A percentile compares a stretch with the other conserved stretches of the same genome.
Evolutionary conservation across 1,284 basidiomycete species (phyloP).

Genomic region (Volvariella volvacea): DNA sequence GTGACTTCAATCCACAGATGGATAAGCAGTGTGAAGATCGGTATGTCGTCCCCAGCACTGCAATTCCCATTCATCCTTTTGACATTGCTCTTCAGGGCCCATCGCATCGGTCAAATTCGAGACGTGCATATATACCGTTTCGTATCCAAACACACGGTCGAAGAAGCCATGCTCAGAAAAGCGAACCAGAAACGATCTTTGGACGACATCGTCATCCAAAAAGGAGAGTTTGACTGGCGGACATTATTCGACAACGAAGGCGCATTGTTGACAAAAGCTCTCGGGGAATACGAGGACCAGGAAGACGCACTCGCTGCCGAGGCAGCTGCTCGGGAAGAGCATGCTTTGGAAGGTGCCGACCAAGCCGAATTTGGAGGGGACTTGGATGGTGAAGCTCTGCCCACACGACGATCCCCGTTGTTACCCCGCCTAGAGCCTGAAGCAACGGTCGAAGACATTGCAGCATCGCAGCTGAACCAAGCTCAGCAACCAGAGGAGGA

Average conservation of each 20-base stretch:
- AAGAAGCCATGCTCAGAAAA: conserved; percentile 94
- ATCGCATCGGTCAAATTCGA: conserved; percentile 93
- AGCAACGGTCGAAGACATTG: conserved; percentile 22
- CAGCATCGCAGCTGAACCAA: conserved; percentile 15
- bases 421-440: no score
- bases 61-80: background rate
- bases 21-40: conserved; percentile 96
- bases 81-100: conserved; percentile 54
- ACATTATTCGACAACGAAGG: conserved; percentile 64
- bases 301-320: conserved; percentile 81
- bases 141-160: conserved; percentile 88
- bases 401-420: conserved; percentile 11
- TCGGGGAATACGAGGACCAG: conserved; percentile 86
- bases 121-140: conserved; percentile 98
- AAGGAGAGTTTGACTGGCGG: conserved; percentile 94
- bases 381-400: conserved; percentile 15
- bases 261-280: conserved; percentile 32
- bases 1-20: conserved; percentile 98
- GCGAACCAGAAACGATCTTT: conserved; percentile 94
- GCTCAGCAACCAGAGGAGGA: conserved; percentile 20
- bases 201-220: conserved; percentile 90
- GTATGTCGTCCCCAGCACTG: conserved; percentile 39
- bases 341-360: conserved; percentile 67
- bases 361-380: conserved; percentile 66
- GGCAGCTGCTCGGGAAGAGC: conserved; percentile 72